These are phyloP conservation scores for Blastobotrys arbuscula DNA, from an alignment of 1,139 yeast species.

Conservation along the genomic window DNA sequence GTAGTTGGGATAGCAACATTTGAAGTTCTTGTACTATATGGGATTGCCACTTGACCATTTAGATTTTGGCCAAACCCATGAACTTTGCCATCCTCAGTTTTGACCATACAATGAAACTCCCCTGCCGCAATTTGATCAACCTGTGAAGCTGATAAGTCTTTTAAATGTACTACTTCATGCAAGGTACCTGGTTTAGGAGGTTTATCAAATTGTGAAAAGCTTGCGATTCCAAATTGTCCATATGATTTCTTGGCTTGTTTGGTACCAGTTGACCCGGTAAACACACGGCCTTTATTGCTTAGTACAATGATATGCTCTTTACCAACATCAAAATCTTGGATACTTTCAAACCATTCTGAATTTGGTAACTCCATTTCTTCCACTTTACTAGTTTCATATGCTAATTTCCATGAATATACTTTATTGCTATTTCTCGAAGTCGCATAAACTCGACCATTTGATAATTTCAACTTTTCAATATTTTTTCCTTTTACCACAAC, in stretches of 20 bases:
- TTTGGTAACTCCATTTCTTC: conserved; percentile 18
- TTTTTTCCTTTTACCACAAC: conserved; percentile 45
- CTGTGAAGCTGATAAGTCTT: conserved; percentile 15
- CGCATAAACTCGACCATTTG: conserved; percentile 53
- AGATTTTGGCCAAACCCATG: conserved; percentile 84
- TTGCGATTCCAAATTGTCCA: conserved; percentile 84
- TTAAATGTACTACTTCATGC: conserved; percentile 33
- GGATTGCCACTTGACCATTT: conserved; percentile 77
- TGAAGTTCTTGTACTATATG: conserved; percentile 59
- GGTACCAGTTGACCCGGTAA: conserved; percentile 53
- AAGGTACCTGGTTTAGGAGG: conserved; percentile 43
- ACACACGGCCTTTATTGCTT: conserved; percentile 58
- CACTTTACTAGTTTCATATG: neutral
- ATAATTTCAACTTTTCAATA: conserved; percentile 42
- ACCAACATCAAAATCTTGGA: conserved; percentile 56
- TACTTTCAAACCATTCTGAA: conserved; percentile 41
- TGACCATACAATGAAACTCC: conserved; percentile 60
- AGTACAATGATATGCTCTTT: conserved; percentile 59
- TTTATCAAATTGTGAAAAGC: conserved; percentile 55
- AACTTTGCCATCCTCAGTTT: conserved; percentile 55
- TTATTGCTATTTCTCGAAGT: conserved; percentile 44
- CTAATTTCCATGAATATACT: conserved; percentile 21
- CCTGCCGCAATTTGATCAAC: conserved; percentile 69
- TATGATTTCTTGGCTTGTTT: conserved; percentile 36
- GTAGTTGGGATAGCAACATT: conserved; percentile 61